These are phyloP conservation scores for Epichloe baconii DNA, from an alignment of 2,329 filamentous ascomycete genomes.

Conservation along the genomic window DNA sequence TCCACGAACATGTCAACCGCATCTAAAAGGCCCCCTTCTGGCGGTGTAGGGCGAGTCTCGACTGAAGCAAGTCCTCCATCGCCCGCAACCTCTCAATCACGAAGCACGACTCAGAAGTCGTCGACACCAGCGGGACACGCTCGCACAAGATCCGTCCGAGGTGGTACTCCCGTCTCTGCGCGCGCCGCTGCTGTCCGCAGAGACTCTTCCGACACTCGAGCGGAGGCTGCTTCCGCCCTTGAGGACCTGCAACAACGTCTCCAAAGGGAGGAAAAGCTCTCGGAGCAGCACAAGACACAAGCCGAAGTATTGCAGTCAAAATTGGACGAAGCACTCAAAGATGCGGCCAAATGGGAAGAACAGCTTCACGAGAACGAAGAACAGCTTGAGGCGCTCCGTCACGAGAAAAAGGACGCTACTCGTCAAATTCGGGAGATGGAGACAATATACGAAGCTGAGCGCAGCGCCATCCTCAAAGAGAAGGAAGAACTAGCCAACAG, in stretches of 20 bases:
- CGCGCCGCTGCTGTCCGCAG: slow-evolving; percentile 56
- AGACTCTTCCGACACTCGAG: slow-evolving; percentile 55
- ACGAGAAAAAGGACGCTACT: slow-evolving; percentile 72
- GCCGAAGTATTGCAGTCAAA: slow-evolving; percentile 71
- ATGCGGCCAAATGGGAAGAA: slow-evolving; percentile 81
- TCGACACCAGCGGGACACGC: slow-evolving; percentile 31
- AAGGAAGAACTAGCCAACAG: slow-evolving; percentile 75
- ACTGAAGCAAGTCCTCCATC: slow-evolving; percentile 22
- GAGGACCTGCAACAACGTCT: slow-evolving; percentile 78
- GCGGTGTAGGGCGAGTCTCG: slow-evolving; percentile 32
- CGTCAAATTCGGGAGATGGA: slow-evolving; percentile 85
- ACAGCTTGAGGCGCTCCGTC: slow-evolving; percentile 65
- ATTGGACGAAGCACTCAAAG: slow-evolving; percentile 70
- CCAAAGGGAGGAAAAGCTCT: slow-evolving; percentile 63
- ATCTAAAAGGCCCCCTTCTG: slow-evolving; percentile 39
- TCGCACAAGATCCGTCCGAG: slow-evolving; percentile 53
- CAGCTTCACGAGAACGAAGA: slow-evolving; percentile 76
- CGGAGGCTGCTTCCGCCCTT: slow-evolving; percentile 64
- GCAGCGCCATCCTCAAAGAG: slow-evolving; percentile 75
- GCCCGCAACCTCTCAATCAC: slow-evolving; percentile 25
- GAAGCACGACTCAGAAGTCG: slow-evolving; percentile 25
- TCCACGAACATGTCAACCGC: slow-evolving; percentile 33
- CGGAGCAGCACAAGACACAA: slow-evolving; percentile 74
- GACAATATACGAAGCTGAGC: slow-evolving; percentile 81
- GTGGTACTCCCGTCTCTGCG: slow-evolving; percentile 56